Conservation (phyloP, 2,329 filamentous ascomycete species). For the Aureobasidium sp. region DNA sequence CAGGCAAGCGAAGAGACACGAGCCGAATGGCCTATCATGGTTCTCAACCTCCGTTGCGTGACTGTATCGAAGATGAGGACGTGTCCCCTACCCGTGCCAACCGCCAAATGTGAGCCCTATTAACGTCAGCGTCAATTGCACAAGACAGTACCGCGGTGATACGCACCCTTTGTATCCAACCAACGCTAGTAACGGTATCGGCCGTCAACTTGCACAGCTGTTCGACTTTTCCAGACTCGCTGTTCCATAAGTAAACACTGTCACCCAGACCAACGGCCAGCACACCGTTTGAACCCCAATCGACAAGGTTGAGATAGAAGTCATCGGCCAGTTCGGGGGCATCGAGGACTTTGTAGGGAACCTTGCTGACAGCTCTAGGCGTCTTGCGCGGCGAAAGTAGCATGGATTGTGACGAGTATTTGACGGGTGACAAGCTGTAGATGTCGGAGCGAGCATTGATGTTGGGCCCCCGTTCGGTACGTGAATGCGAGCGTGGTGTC, state of each 20-base stretch:
- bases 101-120: slow-evolving; percentile 81
- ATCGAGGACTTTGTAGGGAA: slow-evolving; percentile 95
- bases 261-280: slow-evolving; percentile 86
- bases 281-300: slow-evolving; percentile 94
- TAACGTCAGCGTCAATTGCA: neutral
- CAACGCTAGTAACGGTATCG: slow-evolving; percentile 92
- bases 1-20: slow-evolving; percentile 90
- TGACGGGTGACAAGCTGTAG: slow-evolving; percentile 90
- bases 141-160: neutral
- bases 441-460: slow-evolving; percentile 85
- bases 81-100: slow-evolving; percentile 87
- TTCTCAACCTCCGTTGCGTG: slow-evolving; percentile 72
- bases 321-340: slow-evolving; percentile 93
- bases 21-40: slow-evolving; percentile 93
- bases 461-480: slow-evolving; percentile 79
- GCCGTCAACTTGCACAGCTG: slow-evolving; percentile 89
- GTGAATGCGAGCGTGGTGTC: slow-evolving; percentile 55
- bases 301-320: slow-evolving; percentile 94
- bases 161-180: slow-evolving; percentile 82
- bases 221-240: slow-evolving; percentile 79
- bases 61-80: slow-evolving; percentile 98
- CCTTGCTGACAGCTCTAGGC: slow-evolving; percentile 84
- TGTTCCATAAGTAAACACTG: slow-evolving; percentile 98
- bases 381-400: slow-evolving; percentile 83
- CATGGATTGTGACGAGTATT: slow-evolving; percentile 87